Evolutionary conservation across 176 grass and related monocot genomes (phyloP).

Genomic region (Neostapfia colusana): DNA sequence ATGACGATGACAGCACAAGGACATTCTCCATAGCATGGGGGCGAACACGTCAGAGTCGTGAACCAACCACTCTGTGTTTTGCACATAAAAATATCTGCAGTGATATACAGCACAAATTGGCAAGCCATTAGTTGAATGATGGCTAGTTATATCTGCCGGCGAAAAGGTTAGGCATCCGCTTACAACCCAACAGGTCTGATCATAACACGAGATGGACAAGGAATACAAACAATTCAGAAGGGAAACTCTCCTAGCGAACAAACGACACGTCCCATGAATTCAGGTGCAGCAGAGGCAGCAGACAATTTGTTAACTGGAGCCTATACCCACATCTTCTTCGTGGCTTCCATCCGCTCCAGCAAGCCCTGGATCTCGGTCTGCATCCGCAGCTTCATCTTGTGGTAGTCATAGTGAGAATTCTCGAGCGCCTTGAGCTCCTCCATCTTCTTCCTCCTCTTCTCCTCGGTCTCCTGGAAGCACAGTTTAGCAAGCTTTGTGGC

Average conservation of each 20-base stretch:
- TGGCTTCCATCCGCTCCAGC: constrained; percentile 98
- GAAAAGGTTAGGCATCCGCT: constrained; percentile 40
- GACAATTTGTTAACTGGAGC: background rate
- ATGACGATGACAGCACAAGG: constrained; percentile 9
- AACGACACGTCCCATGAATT: constrained; percentile 29
- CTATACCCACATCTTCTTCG: constrained; percentile 98
- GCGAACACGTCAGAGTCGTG: constrained; percentile 28
- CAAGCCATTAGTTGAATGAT: constrained; percentile 35
- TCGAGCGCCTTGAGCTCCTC: constrained; percentile 92
- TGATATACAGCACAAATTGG: constrained; percentile 11
- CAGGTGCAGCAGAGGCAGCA: background rate
- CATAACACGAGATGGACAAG: constrained; percentile 35
- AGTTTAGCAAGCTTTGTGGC: constrained; percentile 55
- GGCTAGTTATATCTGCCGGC: constrained; percentile 34
- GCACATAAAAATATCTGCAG: constrained; percentile 13
- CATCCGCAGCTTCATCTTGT: constrained; percentile 98
- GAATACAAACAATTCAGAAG: constrained; percentile 37
- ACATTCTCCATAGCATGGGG: constrained; percentile 23
- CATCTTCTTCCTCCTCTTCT: constrained; percentile 87
- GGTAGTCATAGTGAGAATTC: constrained; percentile 84
- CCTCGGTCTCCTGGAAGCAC: constrained; percentile 71
- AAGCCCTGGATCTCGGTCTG: constrained; percentile 92
- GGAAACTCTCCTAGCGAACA: constrained; percentile 40
- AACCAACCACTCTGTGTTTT: constrained; percentile 39
- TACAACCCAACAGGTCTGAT: constrained; percentile 21